These are phyloP conservation scores for Iodosphaeria phyllophila DNA, from an alignment of 2,329 filamentous ascomycete genomes.

Conservation along the genomic window DNA sequence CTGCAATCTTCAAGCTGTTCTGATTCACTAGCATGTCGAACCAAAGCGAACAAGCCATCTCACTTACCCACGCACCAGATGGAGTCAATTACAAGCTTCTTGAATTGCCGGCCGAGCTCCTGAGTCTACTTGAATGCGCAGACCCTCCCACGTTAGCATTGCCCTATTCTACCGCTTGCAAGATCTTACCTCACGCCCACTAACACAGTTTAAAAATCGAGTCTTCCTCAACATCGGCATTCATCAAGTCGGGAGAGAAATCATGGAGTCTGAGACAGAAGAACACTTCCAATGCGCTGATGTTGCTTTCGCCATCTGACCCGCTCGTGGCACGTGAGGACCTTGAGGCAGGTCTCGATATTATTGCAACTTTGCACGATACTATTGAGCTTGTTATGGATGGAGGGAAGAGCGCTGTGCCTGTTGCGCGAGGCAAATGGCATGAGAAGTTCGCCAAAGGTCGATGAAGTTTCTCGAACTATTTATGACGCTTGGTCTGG, in stretches of 20 bases:
- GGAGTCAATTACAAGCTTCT: constrained; percentile 37
- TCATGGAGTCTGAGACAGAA: constrained; percentile 44
- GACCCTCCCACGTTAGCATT: constrained; percentile 30
- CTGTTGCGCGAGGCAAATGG: constrained; percentile 31
- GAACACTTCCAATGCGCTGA: constrained; percentile 48
- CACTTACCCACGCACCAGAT: constrained; percentile 28
- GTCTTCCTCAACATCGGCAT: constrained; percentile 29
- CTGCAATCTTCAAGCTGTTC: no score
- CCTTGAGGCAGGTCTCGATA: constrained; percentile 20
- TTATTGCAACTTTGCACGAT: constrained; percentile 38
- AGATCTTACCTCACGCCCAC: constrained; percentile 2
- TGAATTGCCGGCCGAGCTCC: constrained; percentile 40
- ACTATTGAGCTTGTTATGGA: constrained; percentile 39
- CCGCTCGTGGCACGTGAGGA: constrained; percentile 6
- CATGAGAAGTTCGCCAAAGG: constrained; percentile 36
- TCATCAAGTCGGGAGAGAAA: constrained; percentile 30
- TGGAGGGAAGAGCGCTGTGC: constrained; percentile 12
- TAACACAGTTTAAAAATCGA: constrained; percentile 25
- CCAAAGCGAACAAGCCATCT: constrained; percentile 25
- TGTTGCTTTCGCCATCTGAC: constrained; percentile 27
- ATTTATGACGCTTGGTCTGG: no score
- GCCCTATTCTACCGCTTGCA: background rate
- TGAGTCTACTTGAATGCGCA: constrained; percentile 33
- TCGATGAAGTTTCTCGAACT: no score
- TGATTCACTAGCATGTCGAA: no score